These are phyloP conservation scores for Rhodocollybia butyracea DNA, from an alignment of 768 basidiomycete genomes.

Conservation along the genomic window DNA sequence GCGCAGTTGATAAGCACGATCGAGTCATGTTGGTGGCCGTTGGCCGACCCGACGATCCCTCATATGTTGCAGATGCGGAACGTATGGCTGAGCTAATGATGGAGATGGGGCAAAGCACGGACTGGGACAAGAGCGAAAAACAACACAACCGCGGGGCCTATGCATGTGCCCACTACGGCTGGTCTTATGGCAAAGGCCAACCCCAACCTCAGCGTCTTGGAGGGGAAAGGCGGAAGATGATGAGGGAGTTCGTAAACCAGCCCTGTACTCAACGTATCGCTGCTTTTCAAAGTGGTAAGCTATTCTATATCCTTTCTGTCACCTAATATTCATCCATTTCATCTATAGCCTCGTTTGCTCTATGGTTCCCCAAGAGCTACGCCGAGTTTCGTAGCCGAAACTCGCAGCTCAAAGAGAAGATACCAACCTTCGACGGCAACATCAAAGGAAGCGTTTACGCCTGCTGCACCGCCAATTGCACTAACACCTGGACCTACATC, in stretches of 20 bases:
- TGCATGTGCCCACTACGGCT: neutral
- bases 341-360: neutral
- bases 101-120: neutral
- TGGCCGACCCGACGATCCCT: neutral
- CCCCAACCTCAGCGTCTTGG: neutral
- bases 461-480: too few relatives aligned
- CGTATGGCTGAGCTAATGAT: neutral
- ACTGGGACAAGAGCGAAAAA: neutral
- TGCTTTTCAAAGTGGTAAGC: neutral
- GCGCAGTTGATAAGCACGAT: neutral
- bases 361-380: neutral
- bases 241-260: neutral
- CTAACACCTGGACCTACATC: too few relatives aligned
- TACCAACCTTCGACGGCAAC: neutral
- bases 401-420: neutral
- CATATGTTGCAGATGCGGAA: neutral
- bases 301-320: neutral
- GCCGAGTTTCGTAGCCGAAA: neutral
- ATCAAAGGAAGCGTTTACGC: neutral
- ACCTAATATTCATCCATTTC: neutral
- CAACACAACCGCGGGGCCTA: neutral
- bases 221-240: neutral
- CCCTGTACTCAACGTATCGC: neutral
- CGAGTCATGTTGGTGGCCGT: neutral
- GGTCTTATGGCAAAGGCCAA: neutral